Percentiles rank a stretch among this genome's conserved stretches.
Conservation (phyloP, 306 rosid genomes). For the Malus asiatica region DNA sequence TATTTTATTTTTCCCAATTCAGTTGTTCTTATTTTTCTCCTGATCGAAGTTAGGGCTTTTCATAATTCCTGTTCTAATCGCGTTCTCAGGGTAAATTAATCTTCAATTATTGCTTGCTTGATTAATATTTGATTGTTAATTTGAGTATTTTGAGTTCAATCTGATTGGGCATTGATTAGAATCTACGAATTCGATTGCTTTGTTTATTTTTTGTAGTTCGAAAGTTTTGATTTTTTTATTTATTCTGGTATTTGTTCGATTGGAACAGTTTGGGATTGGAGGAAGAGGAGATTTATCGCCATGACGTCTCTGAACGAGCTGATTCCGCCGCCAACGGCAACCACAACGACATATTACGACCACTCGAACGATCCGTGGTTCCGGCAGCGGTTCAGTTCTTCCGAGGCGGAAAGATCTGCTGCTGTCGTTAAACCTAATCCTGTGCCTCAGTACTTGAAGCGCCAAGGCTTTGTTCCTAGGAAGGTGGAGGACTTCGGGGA, state of each 20-base stretch:
- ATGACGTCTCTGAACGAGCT: constrained; percentile 75
- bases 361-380: constrained; percentile 90
- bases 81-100: too few species aligned
- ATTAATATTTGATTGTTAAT: too few species aligned
- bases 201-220: background rate
- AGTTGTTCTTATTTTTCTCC: too few species aligned
- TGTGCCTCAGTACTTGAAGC: constrained; percentile 65
- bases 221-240: background rate
- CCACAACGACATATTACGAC: constrained; percentile 56
- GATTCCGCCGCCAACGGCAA: constrained; percentile 56
- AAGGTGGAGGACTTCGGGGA: constrained; percentile 79
- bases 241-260: background rate
- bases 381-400: constrained; percentile 59
- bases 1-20: too few species aligned
- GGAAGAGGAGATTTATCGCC: background rate
- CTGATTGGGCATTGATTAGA: too few species aligned
- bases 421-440: constrained; percentile 38
- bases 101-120: too few species aligned
- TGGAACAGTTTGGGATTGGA: background rate
- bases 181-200: background rate
- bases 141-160: too few species aligned
- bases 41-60: too few species aligned
- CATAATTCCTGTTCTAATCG: too few species aligned
- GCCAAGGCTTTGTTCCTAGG: constrained; percentile 76
- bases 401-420: constrained; percentile 46